phyloP scores from a whole-genome alignment of 768 basidiomycete species.

The Hygrocybe punicea region DNA sequence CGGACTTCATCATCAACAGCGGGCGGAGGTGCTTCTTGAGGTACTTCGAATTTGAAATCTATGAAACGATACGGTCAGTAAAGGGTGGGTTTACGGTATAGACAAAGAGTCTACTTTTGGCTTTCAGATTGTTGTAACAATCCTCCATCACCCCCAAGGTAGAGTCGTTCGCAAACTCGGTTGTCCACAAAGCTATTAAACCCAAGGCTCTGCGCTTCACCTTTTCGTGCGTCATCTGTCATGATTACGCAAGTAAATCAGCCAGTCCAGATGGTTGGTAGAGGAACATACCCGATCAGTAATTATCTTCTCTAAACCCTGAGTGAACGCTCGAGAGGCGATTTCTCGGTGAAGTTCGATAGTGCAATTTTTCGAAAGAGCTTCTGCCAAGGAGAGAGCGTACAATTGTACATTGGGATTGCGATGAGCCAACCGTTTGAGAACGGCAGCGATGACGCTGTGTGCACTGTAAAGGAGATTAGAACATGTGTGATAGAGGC shows the following conservation, averaged over 20 bases:
- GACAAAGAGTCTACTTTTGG: conserved; percentile 59
- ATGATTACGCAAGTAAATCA: background rate
- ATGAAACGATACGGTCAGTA: conserved; percentile 2
- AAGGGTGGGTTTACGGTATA: conserved; percentile 1
- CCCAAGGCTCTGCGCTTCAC: conserved; percentile 73
- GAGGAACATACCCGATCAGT: conserved; percentile 69
- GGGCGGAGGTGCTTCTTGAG: conserved; percentile 62
- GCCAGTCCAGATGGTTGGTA: background rate
- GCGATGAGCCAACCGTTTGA: conserved; percentile 89
- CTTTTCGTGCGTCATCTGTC: conserved; percentile 84
- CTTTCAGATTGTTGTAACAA: conserved; percentile 74
- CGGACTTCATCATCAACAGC: conserved; percentile 75
- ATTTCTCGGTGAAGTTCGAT: conserved; percentile 80
- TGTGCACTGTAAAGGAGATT: conserved; percentile 64
- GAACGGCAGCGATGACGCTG: conserved; percentile 74
- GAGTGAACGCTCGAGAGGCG: conserved; percentile 86
- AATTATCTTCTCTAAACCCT: conserved; percentile 80
- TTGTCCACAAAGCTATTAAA: conserved; percentile 79
- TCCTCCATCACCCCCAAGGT: conserved; percentile 89
- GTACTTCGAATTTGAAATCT: conserved; percentile 72
- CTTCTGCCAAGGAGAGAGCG: conserved; percentile 81
- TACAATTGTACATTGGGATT: conserved; percentile 97
- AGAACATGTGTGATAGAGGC: background rate
- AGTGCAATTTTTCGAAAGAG: conserved; percentile 88
- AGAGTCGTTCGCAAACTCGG: conserved; percentile 76